A percentile compares a stretch with the other conserved stretches of the same genome.
Evolutionary conservation across 208 protist species (phyloP).

Genomic region (Porcisia deanei): DNA sequence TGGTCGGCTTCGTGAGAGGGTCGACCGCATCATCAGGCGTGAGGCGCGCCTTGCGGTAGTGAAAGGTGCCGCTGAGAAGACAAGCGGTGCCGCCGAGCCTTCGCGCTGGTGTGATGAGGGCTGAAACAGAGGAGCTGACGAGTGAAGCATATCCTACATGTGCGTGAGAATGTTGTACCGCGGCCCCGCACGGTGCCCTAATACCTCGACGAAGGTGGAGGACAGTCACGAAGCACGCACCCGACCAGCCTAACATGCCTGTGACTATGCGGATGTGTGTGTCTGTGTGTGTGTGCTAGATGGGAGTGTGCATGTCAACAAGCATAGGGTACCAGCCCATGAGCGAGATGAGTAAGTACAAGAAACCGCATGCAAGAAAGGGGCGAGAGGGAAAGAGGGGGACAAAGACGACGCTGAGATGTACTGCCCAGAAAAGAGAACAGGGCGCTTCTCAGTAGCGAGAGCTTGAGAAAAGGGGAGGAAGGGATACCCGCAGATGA

Average conservation of each 20-base stretch:
- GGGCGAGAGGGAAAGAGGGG: too few species aligned
- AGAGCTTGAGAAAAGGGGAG: too few species aligned
- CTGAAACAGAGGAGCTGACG: neutral
- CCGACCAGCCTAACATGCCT: slow-evolving; percentile 12
- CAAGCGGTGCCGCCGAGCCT: slow-evolving; percentile 14
- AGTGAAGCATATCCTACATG: too few species aligned
- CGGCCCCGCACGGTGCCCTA: neutral
- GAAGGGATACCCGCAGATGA: neutral
- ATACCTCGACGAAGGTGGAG: neutral
- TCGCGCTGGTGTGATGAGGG: slow-evolving; percentile 5
- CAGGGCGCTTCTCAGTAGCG: neutral
- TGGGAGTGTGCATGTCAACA: neutral
- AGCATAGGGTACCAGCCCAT: neutral
- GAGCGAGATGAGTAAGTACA: neutral
- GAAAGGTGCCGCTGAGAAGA: slow-evolving; percentile 31
- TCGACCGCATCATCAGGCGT: slow-evolving; percentile 74
- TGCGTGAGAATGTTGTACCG: neutral
- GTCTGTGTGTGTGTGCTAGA: neutral
- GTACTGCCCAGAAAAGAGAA: neutral
- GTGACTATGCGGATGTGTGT: neutral
- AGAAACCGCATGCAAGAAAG: neutral
- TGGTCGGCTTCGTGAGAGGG: slow-evolving; percentile 77
- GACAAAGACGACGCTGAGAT: neutral
- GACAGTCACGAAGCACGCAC: neutral
- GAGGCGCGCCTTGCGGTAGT: slow-evolving; percentile 59